Evolutionary conservation across 768 basidiomycete species (phyloP).

Genomic region (Coprinopsis strossmayeri): DNA sequence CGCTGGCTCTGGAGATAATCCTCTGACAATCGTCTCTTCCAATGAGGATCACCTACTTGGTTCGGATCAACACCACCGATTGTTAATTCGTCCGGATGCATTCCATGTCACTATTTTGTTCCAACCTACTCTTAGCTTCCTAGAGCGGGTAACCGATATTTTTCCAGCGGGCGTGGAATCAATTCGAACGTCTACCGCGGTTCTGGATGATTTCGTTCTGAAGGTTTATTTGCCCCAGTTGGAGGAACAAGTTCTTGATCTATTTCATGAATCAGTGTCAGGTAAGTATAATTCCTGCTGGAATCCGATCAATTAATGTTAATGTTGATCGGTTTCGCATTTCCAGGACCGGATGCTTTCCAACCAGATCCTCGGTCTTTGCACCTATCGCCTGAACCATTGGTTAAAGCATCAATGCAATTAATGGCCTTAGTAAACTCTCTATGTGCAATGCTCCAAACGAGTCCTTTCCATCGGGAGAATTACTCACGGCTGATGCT

Average conservation of each 20-base stretch:
- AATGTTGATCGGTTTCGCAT: too few species aligned
- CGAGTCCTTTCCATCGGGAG: conserved; percentile 91
- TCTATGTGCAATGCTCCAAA: conserved; percentile 83
- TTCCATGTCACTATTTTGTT: conserved; percentile 95
- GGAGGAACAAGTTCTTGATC: conserved; percentile 83
- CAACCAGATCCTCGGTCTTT: conserved; percentile 68
- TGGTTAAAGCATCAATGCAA: conserved; percentile 79
- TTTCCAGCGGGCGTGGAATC: conserved; percentile 70
- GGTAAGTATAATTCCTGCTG: too few species aligned
- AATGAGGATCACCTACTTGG: conserved; percentile 72
- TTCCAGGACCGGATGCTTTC: conserved; percentile 77
- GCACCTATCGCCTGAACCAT: conserved; percentile 60
- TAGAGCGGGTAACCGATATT: conserved; percentile 63
- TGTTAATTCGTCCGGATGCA: conserved; percentile 84
- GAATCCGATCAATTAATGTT: too few species aligned
- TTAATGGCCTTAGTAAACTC: conserved; percentile 89
- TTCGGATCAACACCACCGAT: conserved; percentile 72
- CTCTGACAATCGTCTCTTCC: conserved; percentile 51
- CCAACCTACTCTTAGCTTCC: conserved; percentile 84
- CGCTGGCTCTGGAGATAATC: conserved; percentile 52
- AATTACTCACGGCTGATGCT: conserved; percentile 92
- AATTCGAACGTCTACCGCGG: conserved; percentile 56
- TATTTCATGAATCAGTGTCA: conserved; percentile 83
- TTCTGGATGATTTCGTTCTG: conserved; percentile 89
- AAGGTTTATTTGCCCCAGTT: conserved; percentile 91